These are phyloP conservation scores for Solanum stenotomum DNA, from an alignment of 257 asterid genomes.

Conservation along the genomic window DNA sequence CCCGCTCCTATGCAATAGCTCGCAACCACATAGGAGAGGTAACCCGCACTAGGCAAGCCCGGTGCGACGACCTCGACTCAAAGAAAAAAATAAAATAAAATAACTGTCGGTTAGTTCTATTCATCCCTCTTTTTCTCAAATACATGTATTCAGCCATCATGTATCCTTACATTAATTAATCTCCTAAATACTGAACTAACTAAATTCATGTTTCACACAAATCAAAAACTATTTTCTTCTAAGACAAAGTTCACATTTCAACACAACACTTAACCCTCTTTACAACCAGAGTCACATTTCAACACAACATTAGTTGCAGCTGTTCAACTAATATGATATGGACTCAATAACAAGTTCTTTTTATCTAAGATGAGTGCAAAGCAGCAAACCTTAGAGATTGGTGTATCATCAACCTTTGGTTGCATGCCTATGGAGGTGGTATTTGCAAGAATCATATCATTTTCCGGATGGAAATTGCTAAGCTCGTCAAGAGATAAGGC, in stretches of 20 bases:
- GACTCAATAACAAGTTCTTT: not conserved
- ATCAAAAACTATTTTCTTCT: not conserved
- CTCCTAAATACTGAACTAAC: not conserved
- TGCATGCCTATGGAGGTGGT: conserved; percentile 98
- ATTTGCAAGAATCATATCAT: conserved; percentile 92
- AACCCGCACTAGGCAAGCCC: no score
- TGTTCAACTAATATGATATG: not conserved
- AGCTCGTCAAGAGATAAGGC: conserved; percentile 74
- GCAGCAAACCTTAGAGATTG: conserved; percentile 69
- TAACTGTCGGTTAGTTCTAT: not conserved
- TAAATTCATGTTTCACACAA: not conserved
- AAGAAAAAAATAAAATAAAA: no score
- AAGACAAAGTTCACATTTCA: not conserved
- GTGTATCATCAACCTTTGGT: conserved; percentile 83
- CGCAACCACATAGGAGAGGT: no score
- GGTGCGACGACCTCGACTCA: no score
- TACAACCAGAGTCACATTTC: not conserved
- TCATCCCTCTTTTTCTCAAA: not conserved
- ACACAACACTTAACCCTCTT: not conserved
- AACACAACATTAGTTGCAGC: not conserved
- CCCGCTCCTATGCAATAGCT: no score
- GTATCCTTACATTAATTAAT: not conserved
- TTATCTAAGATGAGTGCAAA: not conserved
- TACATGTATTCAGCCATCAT: not conserved
- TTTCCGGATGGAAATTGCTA: conserved; percentile 64